Base-by-base conservation (phyloP, 1,139 yeast genomes). In the Nakaseomyces glabratus region DNA sequence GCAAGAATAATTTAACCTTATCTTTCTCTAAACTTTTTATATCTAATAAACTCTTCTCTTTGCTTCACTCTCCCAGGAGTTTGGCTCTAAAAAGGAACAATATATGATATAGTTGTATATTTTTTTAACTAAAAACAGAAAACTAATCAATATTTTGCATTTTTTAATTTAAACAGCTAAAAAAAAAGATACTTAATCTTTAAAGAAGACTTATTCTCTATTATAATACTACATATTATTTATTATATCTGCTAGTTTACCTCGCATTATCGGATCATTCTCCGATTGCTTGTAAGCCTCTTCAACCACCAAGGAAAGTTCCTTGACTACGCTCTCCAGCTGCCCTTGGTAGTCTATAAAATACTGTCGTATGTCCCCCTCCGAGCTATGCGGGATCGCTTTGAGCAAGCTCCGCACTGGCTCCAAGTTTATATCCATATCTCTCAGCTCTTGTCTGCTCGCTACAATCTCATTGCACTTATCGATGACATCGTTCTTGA, bases 401-500 rank as follows among this genome's bases (percentile, higher is more conserved):
- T 31, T 22, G 12, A 30, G 21, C 13, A 48, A 32, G 12, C 28
- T 14, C 5, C 33, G 22, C 15, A 46, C 33, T 17, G 39, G 34
- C 3, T 33, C 30, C 2, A 38, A 26, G 19, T 44, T 43, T 13
- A 20, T 16, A n/a, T 34, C 28, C 4, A 41, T 23, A 15, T 35
- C 34, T 7, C 18, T 24, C 12, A 40, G 15, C 15, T 34, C 25
- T 2, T 19, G 18, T 15, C 39, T 35, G 15, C 49, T 51, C 15
- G 33, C 34, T 9, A 29, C 25, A 13, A 50, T 41, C 6, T 47
- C 47, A 6, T 35, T 33, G 31, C 46, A 43, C 34, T 49, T 49
- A 9, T 26, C 24, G 8, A 41, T 33, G 16, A 51, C 28, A 11
- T 44, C 42, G 8, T 32, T 36, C 33, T 51, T 39, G 8, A 49